A percentile compares a stretch with the other conserved stretches of the same genome.
phyloP scores from a whole-genome alignment of 129 eudicot species.

The Helianthus tuberosus region DNA sequence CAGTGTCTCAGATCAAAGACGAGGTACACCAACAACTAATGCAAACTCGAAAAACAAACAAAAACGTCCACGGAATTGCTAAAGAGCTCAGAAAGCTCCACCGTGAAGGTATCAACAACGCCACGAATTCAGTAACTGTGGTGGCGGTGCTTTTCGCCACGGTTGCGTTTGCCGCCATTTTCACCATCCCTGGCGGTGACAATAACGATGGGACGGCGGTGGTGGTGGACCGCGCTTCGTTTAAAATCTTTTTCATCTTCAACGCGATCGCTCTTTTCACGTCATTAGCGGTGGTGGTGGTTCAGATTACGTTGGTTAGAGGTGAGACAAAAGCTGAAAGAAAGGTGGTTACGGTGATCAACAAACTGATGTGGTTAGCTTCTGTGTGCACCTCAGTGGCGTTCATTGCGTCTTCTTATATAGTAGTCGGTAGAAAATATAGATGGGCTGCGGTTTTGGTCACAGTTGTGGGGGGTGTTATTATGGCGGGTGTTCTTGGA shows the following conservation, averaged over 20 bases:
- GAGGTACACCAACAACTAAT: conserved; percentile 83
- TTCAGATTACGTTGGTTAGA: conserved; percentile 78
- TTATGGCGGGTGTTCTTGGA: conserved; percentile 83
- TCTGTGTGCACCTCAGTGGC: conserved; percentile 86
- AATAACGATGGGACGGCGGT: conserved; percentile 57
- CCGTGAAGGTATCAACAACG: conserved; percentile 86
- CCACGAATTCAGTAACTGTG: conserved; percentile 91
- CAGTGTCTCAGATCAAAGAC: conserved; percentile 82
- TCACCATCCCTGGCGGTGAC: conserved; percentile 94
- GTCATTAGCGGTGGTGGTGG: conserved; percentile 89
- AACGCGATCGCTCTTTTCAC: conserved; percentile 81
- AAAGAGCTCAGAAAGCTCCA: conserved; percentile 90
- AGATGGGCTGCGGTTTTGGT: conserved; percentile 71
- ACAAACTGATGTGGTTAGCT: conserved; percentile 89
- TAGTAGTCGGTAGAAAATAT: conserved; percentile 61
- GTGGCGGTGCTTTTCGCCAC: conserved; percentile 97
- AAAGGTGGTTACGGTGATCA: conserved; percentile 68
- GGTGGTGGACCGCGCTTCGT: conserved; percentile 48
- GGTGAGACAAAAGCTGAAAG: conserved; percentile 81
- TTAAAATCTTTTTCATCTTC: conserved; percentile 73
- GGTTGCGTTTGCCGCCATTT: conserved; percentile 92
- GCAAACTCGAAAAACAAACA: conserved; percentile 75
- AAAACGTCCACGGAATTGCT: conserved; percentile 80
- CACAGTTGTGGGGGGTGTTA: conserved; percentile 70
- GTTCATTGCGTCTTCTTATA: conserved; percentile 75